Evolutionary conservation across 768 basidiomycete genomes (phyloP), one percentile per base, ranked within the genome.

Genomic region (Cystobasidium tubakii): DNA sequence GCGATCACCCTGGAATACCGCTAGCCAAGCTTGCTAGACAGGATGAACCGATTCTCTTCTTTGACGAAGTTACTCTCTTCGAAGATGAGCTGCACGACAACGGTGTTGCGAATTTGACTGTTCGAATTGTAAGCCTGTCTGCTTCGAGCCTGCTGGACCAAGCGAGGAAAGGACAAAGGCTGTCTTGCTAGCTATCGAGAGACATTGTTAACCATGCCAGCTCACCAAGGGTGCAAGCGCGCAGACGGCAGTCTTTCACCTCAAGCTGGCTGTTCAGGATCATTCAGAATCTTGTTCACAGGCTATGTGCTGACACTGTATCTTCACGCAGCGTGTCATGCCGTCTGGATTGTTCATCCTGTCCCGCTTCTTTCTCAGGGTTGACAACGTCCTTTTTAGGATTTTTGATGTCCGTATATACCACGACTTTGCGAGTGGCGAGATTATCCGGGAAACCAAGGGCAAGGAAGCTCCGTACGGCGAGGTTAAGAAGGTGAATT

Each of bases 81-180:
- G 95, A 99, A 79, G 93, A 97, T 80, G 96, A 99, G 81, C 84
- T 98, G 55, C 93, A 97, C 79, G 96, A 99, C 79, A 97, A 98
- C 79, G 96, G 96, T 0, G 87, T 91, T 6, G 93, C 93, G 0
- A 86, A 87, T 34, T 81, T 92, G 0, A 85, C 92, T 31, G 89
- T 92, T 57, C 85, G 93, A 78, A 91, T 97, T 73, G 94, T 97
- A 80, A 82, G 91, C 85, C 25, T 1, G 23, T 13, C 9, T 19
- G 62, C 34, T 31, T 10, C 23, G 27, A 6, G 4, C 1, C 53
- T 15, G 60, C 0, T 46, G 21, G 29, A 36, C 25, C 9, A 64
- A 33, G 42, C 33, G 1, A 1, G 6, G n/a, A n/a, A n/a, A n/a
- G n/a, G n/a, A n/a, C n/a, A n/a, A n/a, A n/a, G n/a, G n/a, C n/a